Base-by-base conservation (phyloP, 2,329 filamentous ascomycete genomes). In the Hymenoscyphus infarciens region DNA sequence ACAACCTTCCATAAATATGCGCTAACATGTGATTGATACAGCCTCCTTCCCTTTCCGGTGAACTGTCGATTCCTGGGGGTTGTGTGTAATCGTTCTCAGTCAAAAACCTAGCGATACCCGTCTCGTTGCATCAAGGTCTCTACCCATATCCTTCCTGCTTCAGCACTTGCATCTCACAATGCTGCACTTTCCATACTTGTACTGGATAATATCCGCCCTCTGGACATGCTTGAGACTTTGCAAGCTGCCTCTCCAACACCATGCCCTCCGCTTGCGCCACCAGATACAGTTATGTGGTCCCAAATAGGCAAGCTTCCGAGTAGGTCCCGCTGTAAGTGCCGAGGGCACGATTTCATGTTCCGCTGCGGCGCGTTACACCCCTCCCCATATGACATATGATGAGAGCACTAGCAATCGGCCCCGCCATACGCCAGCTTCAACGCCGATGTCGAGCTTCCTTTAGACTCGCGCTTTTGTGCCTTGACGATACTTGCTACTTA, bases 241-340 rank as follows among this genome's bases (percentile, higher is more conserved):
- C 49, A n/a, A 42, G 10, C 22, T 39, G 19, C 29, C 39, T 25
- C 25, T 27, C 31, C 29, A 54, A 54, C 45, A 27, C 27, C 57
- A 29, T 7, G 27, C 8, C 58, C 31, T 6, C 11, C 29, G 25
- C 27, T n/a, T 27, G 13, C 29, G 57, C 10, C 57, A 33, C 27
- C n/a, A 57, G 11, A 33, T 22, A 22, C 25, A 35, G 38, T 8
- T 45, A 4, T 27, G 25, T 25, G 22, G 25, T 29, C 16, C 54
- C n/a, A 53, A 57, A 61, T 11, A 52, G 60, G 60, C 19, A 54
- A 57, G 35, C 54, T 57, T 53, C 60, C 52, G 53, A 45, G 33
- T 42, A 60, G 45, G 49, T 53, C 59, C 59, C 59, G 35, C 38
- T 38, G 29, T 54, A 61, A 61, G 54, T 61, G 42, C 60, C 60